These are phyloP conservation scores for Fistulinella prunicolor DNA, from an alignment of 768 basidiomycete genomes.

Conservation along the genomic window DNA sequence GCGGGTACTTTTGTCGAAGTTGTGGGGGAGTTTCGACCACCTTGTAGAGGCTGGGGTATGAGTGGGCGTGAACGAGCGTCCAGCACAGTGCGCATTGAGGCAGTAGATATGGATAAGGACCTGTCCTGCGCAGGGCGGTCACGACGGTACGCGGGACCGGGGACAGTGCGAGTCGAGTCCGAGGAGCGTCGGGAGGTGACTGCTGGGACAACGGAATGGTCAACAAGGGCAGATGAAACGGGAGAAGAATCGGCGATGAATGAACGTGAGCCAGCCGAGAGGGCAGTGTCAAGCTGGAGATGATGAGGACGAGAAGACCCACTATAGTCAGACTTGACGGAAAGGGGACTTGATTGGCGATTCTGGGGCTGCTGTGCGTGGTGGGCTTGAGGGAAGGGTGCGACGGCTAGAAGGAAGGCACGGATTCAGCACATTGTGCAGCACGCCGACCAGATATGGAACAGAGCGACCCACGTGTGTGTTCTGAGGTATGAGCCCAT, in stretches of 20 bases:
- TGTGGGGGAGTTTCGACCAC: slow-evolving; percentile 37
- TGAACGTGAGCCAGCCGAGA: slow-evolving; percentile 40
- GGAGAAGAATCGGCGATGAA: slow-evolving; percentile 45
- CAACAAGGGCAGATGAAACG: slow-evolving; percentile 39
- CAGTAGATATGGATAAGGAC: slow-evolving; percentile 72
- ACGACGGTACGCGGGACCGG: slow-evolving; percentile 49
- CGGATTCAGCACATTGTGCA: slow-evolving; percentile 27
- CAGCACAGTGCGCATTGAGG: slow-evolving; percentile 49
- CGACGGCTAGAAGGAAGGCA: slow-evolving; percentile 23
- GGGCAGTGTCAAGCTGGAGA: slow-evolving; percentile 59
- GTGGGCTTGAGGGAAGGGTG: slow-evolving; percentile 24
- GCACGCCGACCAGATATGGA: slow-evolving; percentile 27
- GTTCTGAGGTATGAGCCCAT: slow-evolving; percentile 45
- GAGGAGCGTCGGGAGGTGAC: slow-evolving; percentile 55
- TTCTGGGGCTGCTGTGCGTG: slow-evolving; percentile 25
- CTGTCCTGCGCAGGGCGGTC: slow-evolving; percentile 67
- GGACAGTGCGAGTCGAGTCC: slow-evolving; percentile 64
- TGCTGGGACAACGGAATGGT: slow-evolving; percentile 26
- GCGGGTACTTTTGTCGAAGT: slow-evolving; percentile 34
- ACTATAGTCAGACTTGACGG: slow-evolving; percentile 38
- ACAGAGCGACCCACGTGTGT: slow-evolving; percentile 39
- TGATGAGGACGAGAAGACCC: slow-evolving; percentile 41
- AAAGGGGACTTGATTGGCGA: slow-evolving; percentile 37
- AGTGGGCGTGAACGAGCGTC: slow-evolving; percentile 36
- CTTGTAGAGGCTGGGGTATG: slow-evolving; percentile 36